Evolutionary conservation across 192 early-diverging fungal species (phyloP).

Genomic region (Coemansia sp.): DNA sequence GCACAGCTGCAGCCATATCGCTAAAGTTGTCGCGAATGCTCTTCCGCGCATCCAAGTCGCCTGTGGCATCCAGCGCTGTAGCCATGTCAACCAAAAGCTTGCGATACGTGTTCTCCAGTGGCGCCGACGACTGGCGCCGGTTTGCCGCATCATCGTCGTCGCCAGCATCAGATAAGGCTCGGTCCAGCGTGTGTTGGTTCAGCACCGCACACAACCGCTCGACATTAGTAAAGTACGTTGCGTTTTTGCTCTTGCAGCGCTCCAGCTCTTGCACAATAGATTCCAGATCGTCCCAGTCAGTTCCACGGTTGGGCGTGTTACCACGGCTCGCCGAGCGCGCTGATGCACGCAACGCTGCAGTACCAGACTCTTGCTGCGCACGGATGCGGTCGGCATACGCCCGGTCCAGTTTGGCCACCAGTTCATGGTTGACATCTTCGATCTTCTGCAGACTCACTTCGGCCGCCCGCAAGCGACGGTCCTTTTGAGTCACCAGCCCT

Average conservation of each 20-base stretch:
- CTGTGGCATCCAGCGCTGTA: slow-evolving; percentile 19
- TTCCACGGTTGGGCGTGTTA: slow-evolving; percentile 32
- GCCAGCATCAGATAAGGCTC: slow-evolving; percentile 10
- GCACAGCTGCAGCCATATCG: slow-evolving; percentile 34
- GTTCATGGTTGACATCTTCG: slow-evolving; percentile 32
- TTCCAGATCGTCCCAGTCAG: slow-evolving; percentile 49
- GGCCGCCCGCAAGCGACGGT: slow-evolving; percentile 10
- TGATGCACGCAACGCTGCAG: slow-evolving; percentile 19
- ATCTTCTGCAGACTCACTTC: slow-evolving; percentile 22
- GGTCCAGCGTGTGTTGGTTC: slow-evolving; percentile 37
- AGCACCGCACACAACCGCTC: slow-evolving; percentile 34
- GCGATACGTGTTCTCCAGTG: slow-evolving; percentile 31
- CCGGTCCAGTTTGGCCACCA: slow-evolving; percentile 34
- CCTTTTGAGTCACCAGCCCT: slow-evolving; percentile 16
- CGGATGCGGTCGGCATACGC: slow-evolving; percentile 23
- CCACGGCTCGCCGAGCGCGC: slow-evolving; percentile 19
- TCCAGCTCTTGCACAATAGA: slow-evolving; percentile 41
- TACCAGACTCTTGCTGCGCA: slow-evolving; percentile 26
- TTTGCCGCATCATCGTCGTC: background rate
- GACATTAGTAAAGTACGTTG: slow-evolving; percentile 32
- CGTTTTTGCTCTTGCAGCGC: slow-evolving; percentile 24
- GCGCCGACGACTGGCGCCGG: background rate
- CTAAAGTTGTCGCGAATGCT: slow-evolving; percentile 47
- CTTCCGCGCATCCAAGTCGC: slow-evolving; percentile 37
- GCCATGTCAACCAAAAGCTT: slow-evolving; percentile 45